Base-by-base conservation (phyloP, 768 basidiomycete species). In the Tricholoma furcatifolium region DNA sequence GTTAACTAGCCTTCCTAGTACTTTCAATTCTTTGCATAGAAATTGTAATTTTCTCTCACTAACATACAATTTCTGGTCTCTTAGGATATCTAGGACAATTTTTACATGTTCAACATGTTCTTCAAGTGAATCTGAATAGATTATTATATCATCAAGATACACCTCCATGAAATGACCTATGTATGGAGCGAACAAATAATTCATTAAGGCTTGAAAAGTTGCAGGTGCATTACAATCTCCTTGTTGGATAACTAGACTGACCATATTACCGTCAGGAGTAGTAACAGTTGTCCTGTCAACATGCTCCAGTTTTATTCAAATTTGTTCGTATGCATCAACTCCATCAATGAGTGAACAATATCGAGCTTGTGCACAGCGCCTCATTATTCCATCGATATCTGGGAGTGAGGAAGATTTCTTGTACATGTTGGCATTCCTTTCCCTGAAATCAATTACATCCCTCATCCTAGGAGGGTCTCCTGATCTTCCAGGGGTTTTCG, bases 311-410 rank as follows among this genome's bases (percentile, higher is more conserved):
- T 54, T 49, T 3, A 68, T 56, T 0, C 59, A 32, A 15, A 67
- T 66, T 36, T 76, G 74, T 56, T 77, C 69, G 51, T 74, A 76
- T 1, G 70, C 70, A 34, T 68, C 62, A 11, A 64, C 60, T 35
- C 64, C 46, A 50, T 76, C 72, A 0, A 75, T 54, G 18, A 67
- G 61, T 0, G 70, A 69, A 44, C 30, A 38, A 47, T 56, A 64
- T 51, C 27, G 1, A 62, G 46, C 46, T 21, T 12, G n/a, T 7
- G 46, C 56, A 1, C 61, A 59, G 3, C 58, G 51, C 14, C 57
- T 14, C 18, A 47, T 5, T 30, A 47, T 38, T 2, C 44, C 44
- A 3, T 45, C 44, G 6, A 45, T 45, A 42, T 23, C 67, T 47
- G 2, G 72, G 63, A 12, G 32, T 0, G 66, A 67, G 1, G 64